These are phyloP conservation scores for Priceomyces melissophilus DNA, from an alignment of 805 yeast genomes.

Conservation along the genomic window DNA sequence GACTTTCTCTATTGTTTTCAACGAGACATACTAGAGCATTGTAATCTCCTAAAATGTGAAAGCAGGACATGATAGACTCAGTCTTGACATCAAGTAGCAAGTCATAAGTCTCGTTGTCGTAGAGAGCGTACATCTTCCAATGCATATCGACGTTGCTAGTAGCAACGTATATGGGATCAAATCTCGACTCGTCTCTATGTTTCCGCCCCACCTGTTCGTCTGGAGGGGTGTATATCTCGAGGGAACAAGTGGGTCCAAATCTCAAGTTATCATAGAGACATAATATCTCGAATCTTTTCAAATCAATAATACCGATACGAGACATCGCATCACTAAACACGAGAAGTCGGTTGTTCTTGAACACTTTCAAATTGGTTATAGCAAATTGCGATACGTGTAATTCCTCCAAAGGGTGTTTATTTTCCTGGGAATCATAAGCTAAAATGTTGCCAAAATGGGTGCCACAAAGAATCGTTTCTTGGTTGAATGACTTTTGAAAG, in stretches of 20 bases:
- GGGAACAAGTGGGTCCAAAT: conserved; percentile 18
- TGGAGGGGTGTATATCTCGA: conserved; percentile 13
- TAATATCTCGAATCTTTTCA: conserved; percentile 11
- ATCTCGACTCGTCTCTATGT: conserved; percentile 7
- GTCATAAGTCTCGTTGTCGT: conserved; percentile 15
- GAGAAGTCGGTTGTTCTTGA: conserved; percentile 15
- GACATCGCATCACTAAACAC: conserved; percentile 29
- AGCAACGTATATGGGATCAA: conserved; percentile 22
- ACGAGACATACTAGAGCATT: conserved; percentile 1
- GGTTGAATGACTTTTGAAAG: conserved; percentile 7
- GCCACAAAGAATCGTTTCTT: conserved; percentile 21
- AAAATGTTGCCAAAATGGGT: conserved; percentile 29
- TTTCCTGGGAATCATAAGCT: conserved; percentile 15
- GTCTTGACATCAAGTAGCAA: conserved; percentile 13
- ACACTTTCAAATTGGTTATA: conserved; percentile 15
- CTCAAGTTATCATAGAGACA: conserved; percentile 18
- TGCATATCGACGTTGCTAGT: conserved; percentile 19
- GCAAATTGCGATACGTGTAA: conserved; percentile 24
- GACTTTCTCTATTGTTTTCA: background rate
- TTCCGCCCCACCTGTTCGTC: conserved; percentile 4
- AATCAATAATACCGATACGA: conserved; percentile 24
- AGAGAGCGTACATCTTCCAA: conserved; percentile 20
- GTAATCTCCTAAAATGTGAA: conserved; percentile 4
- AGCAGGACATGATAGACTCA: conserved; percentile 10
- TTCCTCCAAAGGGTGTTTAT: conserved; percentile 11